These are phyloP conservation scores for Lactuca sativa DNA, from an alignment of 129 eudicot genomes.

Conservation along the genomic window DNA sequence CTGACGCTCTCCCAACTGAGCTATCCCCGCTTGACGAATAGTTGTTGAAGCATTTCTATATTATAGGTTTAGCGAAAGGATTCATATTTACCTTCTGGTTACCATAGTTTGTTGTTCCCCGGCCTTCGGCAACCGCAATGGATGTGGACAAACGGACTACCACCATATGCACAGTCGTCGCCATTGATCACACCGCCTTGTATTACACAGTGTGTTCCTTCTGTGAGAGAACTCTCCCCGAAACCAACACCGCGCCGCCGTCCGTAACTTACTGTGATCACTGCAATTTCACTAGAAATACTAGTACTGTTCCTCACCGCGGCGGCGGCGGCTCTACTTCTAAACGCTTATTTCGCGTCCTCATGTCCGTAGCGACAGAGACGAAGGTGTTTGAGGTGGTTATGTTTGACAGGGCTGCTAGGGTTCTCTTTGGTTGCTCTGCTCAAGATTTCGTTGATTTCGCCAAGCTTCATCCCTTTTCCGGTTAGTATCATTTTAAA, in stretches of 20 bases:
- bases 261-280: conserved; percentile 36
- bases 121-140: conserved; percentile 22
- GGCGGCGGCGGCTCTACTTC: conserved; percentile 21
- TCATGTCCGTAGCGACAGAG: conserved; percentile 78
- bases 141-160: conserved; percentile 45
- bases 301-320: background rate
- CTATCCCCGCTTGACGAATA: conserved; percentile 39
- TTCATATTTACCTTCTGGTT: background rate
- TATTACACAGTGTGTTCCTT: conserved; percentile 17
- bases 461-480: conserved; percentile 71
- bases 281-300: conserved; percentile 4
- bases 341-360: conserved; percentile 79
- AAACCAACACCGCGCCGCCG: background rate
- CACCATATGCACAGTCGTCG: conserved; percentile 56
- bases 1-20: conserved; percentile 64
- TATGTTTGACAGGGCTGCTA: conserved; percentile 87
- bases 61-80: too few relatives aligned
- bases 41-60: too few relatives aligned
- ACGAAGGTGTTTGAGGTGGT: conserved; percentile 77
- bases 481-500: conserved; percentile 42
- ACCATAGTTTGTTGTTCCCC: background rate
- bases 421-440: conserved; percentile 88
- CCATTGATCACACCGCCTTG: conserved; percentile 44
- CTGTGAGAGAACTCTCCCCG: background rate
- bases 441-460: conserved; percentile 76